These are phyloP conservation scores for Stemphylium beticola DNA, from an alignment of 2,329 filamentous ascomycete genomes.

Conservation along the genomic window DNA sequence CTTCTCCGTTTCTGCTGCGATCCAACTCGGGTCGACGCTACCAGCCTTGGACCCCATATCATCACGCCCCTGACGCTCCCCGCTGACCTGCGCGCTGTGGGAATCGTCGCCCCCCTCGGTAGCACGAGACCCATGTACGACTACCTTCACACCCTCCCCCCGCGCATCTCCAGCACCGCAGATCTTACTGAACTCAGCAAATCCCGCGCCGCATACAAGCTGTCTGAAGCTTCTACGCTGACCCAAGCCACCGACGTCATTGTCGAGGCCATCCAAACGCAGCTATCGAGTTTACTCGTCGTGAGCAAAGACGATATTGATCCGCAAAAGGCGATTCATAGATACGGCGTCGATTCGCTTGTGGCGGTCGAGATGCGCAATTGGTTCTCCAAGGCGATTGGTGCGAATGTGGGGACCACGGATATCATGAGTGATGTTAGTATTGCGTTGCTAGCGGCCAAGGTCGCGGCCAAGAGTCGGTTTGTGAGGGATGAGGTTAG, in stretches of 20 bases:
- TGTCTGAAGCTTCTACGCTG: conserved; percentile 9
- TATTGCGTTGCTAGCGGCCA: conserved; percentile 15
- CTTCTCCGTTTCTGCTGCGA: conserved; percentile 29
- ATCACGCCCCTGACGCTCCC: conserved; percentile 24
- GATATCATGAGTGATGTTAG: conserved; percentile 21
- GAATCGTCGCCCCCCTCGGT: conserved; percentile 23
- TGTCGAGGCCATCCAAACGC: conserved; percentile 16
- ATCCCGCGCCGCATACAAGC: conserved; percentile 8
- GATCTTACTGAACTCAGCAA: conserved; percentile 10
- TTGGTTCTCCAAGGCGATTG: conserved; percentile 24
- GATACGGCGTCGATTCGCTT: conserved; percentile 37
- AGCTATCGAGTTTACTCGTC: conserved; percentile 19
- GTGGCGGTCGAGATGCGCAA: conserved; percentile 35
- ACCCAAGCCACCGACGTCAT: conserved; percentile 17
- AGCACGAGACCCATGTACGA: conserved; percentile 19
- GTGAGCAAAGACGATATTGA: conserved; percentile 30
- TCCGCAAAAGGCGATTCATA: conserved; percentile 24
- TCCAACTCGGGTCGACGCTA: conserved; percentile 5
- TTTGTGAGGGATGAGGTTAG: conserved; percentile 17
- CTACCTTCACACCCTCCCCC: conserved; percentile 13
- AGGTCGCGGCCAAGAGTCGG: conserved; percentile 16
- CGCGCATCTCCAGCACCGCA: conserved; percentile 5
- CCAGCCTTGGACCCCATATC: conserved; percentile 18
- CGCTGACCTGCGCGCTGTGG: conserved; percentile 20
- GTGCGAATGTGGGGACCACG: conserved; percentile 14